Evolutionary conservation across 1,284 basidiomycete genomes (phyloP).

Genomic region (Melampsora americana): DNA sequence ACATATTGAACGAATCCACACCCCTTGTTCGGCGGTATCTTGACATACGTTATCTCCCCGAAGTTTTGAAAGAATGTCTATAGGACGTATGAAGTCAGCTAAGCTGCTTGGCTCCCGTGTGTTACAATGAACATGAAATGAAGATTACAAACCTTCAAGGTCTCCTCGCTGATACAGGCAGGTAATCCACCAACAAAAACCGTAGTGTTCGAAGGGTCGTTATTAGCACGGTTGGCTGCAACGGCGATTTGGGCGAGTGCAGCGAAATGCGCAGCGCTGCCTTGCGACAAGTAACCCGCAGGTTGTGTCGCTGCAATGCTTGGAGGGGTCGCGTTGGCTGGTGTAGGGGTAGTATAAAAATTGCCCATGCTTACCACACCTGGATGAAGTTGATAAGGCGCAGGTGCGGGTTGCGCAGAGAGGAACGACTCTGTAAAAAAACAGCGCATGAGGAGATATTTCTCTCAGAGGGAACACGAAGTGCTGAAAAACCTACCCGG

Average conservation of each 20-base stretch:
- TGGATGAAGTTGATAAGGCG: too few species aligned
- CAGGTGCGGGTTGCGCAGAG: too few species aligned
- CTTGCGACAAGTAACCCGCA: not conserved
- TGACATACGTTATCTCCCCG: constrained; percentile 89
- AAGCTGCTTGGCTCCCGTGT: too few species aligned
- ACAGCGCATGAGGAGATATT: too few species aligned
- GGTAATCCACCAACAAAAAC: constrained; percentile 86
- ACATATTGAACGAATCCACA: constrained; percentile 95
- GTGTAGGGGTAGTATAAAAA: not conserved
- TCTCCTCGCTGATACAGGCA: constrained; percentile 79
- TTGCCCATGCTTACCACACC: too few species aligned
- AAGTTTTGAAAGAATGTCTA: constrained; percentile 76
- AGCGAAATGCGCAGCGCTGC: constrained; percentile 63
- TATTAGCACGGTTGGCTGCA: constrained; percentile 50
- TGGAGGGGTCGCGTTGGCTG: constrained; percentile 12
- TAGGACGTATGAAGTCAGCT: not conserved
- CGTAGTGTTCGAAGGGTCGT: constrained; percentile 85
- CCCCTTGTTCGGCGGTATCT: constrained; percentile 89
- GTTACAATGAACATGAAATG: too few species aligned
- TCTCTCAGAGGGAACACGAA: too few species aligned
- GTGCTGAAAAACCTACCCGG: too few species aligned
- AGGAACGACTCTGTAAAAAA: too few species aligned
- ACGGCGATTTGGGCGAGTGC: constrained; percentile 63
- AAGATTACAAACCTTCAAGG: constrained; percentile 61
- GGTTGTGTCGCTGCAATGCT: constrained; percentile 5